These are phyloP conservation scores for Pythium coloratum DNA, from an alignment of 352 stramenopile species.

Conservation along the genomic window DNA sequence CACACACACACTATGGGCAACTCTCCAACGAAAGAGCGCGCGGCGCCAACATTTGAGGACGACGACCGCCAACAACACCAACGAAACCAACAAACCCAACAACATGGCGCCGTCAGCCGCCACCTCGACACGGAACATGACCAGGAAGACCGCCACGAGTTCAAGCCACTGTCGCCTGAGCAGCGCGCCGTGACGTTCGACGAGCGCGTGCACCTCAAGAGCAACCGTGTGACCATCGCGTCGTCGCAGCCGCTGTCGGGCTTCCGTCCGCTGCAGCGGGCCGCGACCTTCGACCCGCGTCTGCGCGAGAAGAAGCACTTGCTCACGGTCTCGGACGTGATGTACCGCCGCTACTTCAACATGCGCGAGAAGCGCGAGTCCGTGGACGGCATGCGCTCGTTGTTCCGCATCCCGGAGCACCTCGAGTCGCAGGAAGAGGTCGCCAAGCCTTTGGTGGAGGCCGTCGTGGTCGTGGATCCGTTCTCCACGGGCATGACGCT, in stretches of 20 bases:
- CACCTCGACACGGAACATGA: no score
- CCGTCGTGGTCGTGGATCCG: conserved; percentile 94
- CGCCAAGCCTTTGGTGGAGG: conserved; percentile 36
- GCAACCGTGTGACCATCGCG: conserved; percentile 47
- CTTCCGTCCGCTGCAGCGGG: conserved; percentile 74
- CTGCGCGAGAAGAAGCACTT: conserved; percentile 57
- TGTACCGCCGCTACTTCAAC: conserved; percentile 85
- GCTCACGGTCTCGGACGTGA: conserved; percentile 74
- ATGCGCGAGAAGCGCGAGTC: conserved; percentile 59
- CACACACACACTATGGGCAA: conserved; percentile 22
- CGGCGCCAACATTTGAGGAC: conserved; percentile 3
- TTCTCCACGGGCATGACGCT: conserved; percentile 96
- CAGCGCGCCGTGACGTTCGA: conserved; percentile 84
- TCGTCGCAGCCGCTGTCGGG: conserved; percentile 50
- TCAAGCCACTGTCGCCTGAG: conserved; percentile 65
- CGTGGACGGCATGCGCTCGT: conserved; percentile 31
- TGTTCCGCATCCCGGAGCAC: conserved; percentile 78
- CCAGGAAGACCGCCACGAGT: conserved; percentile 21
- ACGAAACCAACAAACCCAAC: not conserved
- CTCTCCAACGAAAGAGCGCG: conserved; percentile 21
- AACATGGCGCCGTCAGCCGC: not conserved
- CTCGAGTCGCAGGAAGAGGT: conserved; percentile 20
- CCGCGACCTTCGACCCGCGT: conserved; percentile 76
- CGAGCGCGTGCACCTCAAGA: conserved; percentile 65
- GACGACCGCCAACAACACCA: conserved; percentile 4